Percentiles rank a stretch among this genome's conserved stretches.
Evolutionary conservation across 2,329 filamentous ascomycete genomes (phyloP).

Genomic region (Aureobasidium sp.): DNA sequence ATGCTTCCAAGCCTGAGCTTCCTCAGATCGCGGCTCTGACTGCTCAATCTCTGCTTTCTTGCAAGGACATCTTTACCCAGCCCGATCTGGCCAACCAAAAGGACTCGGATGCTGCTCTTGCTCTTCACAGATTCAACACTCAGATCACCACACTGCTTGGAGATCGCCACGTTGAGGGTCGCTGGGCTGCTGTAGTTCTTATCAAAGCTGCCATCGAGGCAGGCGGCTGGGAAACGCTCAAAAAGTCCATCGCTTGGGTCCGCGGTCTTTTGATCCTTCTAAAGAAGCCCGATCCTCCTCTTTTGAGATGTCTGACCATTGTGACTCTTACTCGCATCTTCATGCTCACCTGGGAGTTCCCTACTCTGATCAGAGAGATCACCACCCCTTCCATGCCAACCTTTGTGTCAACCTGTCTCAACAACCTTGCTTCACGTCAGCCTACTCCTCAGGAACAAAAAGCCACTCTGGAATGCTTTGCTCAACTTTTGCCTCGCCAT

Average conservation of each 20-base stretch:
- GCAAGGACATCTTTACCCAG: constrained; percentile 52
- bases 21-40: constrained; percentile 65
- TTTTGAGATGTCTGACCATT: constrained; percentile 67
- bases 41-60: constrained; percentile 45
- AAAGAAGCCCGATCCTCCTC: constrained; percentile 68
- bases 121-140: constrained; percentile 74
- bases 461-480: constrained; percentile 62
- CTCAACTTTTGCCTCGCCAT: constrained; percentile 66
- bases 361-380: constrained; percentile 76
- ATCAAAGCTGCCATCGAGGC: constrained; percentile 75
- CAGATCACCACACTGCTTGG: constrained; percentile 69
- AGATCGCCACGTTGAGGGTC: constrained; percentile 63
- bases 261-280: constrained; percentile 65
- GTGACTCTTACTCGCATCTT: constrained; percentile 78
- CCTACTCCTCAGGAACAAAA: constrained; percentile 38
- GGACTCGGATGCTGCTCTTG: constrained; percentile 55
- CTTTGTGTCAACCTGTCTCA: constrained; percentile 65
- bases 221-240: constrained; percentile 75
- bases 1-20: constrained; percentile 63
- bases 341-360: constrained; percentile 69
- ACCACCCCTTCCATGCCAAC: constrained; percentile 71
- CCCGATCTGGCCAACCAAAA: constrained; percentile 49
- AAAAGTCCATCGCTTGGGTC: constrained; percentile 66
- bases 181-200: constrained; percentile 69
- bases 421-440: constrained; percentile 42